These are phyloP conservation scores for Plasmodium fragile DNA, from an alignment of 169 alveolate species.

Conservation along the genomic window DNA sequence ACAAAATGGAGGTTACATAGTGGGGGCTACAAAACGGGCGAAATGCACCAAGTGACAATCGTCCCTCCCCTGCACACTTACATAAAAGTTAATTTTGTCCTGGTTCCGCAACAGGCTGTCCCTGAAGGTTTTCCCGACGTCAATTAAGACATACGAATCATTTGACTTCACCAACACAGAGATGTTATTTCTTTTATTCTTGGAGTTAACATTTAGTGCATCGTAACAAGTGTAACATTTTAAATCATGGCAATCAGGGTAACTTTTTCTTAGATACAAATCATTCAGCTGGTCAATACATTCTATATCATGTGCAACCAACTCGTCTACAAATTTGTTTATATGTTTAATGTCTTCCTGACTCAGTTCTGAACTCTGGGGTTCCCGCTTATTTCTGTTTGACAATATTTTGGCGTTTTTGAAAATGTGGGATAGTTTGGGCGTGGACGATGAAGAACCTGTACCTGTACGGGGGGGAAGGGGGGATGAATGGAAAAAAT, in stretches of 20 bases:
- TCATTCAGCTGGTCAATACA: conserved; percentile 44
- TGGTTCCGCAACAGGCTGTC: conserved; percentile 41
- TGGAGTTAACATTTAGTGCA: conserved; percentile 37
- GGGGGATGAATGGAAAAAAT: not conserved
- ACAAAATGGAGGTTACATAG: not conserved
- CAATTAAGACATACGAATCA: conserved; percentile 54
- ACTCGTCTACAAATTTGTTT: conserved; percentile 54
- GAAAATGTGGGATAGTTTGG: conserved; percentile 69
- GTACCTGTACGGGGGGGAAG: conserved; percentile 19
- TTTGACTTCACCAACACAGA: conserved; percentile 50
- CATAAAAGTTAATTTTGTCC: conserved; percentile 50
- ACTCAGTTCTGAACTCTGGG: conserved; percentile 12
- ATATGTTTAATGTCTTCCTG: conserved; percentile 38
- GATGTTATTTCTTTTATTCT: conserved; percentile 67
- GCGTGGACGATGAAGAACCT: conserved; percentile 68
- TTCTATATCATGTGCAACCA: conserved; percentile 37
- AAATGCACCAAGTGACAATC: not conserved
- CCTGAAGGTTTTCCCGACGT: conserved; percentile 70
- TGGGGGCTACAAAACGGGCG: not conserved
- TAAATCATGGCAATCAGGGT: conserved; percentile 13
- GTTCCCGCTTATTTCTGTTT: not conserved
- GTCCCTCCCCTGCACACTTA: not conserved
- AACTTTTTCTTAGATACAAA: conserved; percentile 38
- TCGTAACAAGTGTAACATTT: conserved; percentile 65
- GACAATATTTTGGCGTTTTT: conserved; percentile 30